Base-by-base conservation (phyloP, 2,329 filamentous ascomycete genomes). In the Aspergillus sp. region DNA sequence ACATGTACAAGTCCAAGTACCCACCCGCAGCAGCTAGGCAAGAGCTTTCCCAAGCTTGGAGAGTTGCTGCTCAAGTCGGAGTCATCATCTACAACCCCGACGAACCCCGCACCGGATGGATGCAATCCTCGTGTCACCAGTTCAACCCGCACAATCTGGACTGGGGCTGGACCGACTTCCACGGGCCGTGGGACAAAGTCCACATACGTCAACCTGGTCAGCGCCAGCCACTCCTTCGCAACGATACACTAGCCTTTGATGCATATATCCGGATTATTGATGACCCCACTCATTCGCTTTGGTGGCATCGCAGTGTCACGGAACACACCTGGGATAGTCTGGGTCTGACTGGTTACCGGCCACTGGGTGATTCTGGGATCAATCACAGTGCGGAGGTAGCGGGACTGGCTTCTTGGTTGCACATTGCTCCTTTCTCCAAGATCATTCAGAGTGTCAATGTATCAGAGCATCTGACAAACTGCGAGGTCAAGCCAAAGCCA, bases 151-250 rank as follows among this genome's bases (percentile, higher is more conserved):
- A 76, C 45, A 79, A 78, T 38, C 64, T 80, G 10, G 81, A 84
- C 55, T 83, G 80, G 75, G 81, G 81, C 2, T 84, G 80, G 80
- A 80, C 78, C 30, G 76, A 80, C 49, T 84, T 82, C 60, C 75
- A 78, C 55, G 76, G 75, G 5, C 78, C 78, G 4, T 79, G 78
- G 65, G 76, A 79, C 50, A 73, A 82, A 41, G 79, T 84, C 44
- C 74, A 80, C 44, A 63, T 70, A 30, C 78, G 81, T n/a, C 73
- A 76, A 49, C 77, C 75, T 46, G 73, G 74, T 27, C 78, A 83
- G 57, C 75, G 79, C 30, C 75, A 80, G 58, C 75, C 81, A 7
- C 68, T 84, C 7, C 69, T 84, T 17, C 78, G 75, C 30, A 71
- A 82, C 52, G 81, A 84, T 57, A 82, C 78, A 35, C 72, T 84